Percentiles rank a stretch among this genome's conserved stretches.
Conservation (phyloP, 2,329 filamentous ascomycete genomes). For the Nectriaceae sp. region DNA sequence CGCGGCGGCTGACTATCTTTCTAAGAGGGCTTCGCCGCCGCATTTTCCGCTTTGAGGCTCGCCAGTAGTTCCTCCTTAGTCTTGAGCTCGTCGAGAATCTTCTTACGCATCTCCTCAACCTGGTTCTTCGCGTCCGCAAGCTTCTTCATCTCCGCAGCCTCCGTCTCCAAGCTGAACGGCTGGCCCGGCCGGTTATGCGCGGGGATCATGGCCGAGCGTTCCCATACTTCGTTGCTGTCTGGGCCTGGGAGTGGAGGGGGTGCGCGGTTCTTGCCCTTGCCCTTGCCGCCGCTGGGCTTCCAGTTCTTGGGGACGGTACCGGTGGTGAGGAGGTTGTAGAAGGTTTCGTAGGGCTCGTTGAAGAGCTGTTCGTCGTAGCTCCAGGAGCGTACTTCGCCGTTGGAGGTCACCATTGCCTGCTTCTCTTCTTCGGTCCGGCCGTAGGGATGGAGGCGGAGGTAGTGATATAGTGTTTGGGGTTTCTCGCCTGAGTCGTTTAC, state of each 20-base stretch:
- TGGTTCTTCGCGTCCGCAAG: slow-evolving; percentile 65
- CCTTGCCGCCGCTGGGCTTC: slow-evolving; percentile 52
- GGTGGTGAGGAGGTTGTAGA: slow-evolving; percentile 83
- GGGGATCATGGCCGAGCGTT: slow-evolving; percentile 76
- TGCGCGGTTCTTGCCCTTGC: slow-evolving; percentile 47
- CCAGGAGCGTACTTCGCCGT: slow-evolving; percentile 72
- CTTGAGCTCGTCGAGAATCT: slow-evolving; percentile 61
- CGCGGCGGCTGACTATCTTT: slow-evolving; percentile 9
- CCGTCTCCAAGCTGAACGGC: slow-evolving; percentile 73
- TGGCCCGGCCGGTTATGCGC: slow-evolving; percentile 65
- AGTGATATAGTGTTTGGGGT: slow-evolving; percentile 92
- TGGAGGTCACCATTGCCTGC: slow-evolving; percentile 57
- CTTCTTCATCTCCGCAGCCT: slow-evolving; percentile 62
- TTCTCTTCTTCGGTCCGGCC: slow-evolving; percentile 77
- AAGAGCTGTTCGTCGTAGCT: slow-evolving; percentile 94
- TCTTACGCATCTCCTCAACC: slow-evolving; percentile 61
- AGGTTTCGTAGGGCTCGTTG: slow-evolving; percentile 92
- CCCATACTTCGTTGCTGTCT: slow-evolving; percentile 55
- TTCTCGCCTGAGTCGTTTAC: slow-evolving; percentile 87
- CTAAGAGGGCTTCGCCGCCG: slow-evolving; percentile 40
- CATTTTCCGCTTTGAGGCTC: slow-evolving; percentile 60
- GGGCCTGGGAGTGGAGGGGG: slow-evolving; percentile 39
- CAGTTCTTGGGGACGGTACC: slow-evolving; percentile 60
- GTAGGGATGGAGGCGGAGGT: slow-evolving; percentile 87
- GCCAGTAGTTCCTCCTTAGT: slow-evolving; percentile 64